Evolutionary conservation across 2,329 filamentous ascomycete genomes (phyloP).

Genomic region (Arthrinium phaeospermum): DNA sequence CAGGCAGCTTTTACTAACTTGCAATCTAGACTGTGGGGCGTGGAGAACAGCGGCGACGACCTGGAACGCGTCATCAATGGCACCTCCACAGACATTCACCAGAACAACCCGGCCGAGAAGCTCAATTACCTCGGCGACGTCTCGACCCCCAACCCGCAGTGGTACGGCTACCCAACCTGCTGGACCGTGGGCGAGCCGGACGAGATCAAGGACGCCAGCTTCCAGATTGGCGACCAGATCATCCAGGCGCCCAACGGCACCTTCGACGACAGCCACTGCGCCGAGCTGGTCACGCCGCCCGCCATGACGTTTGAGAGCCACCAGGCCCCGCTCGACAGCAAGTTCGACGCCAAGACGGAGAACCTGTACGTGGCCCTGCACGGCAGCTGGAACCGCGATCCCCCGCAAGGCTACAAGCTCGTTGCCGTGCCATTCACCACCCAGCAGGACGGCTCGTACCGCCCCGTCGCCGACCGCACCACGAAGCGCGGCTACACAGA

Average conservation of each 20-base stretch:
- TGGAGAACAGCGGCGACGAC: slow-evolving; percentile 69
- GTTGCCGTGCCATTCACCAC: slow-evolving; percentile 41
- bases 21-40: slow-evolving; percentile 45
- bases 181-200: slow-evolving; percentile 46
- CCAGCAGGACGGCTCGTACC: slow-evolving; percentile 32
- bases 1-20: background rate
- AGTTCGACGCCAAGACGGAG: slow-evolving; percentile 62
- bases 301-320: slow-evolving; percentile 60
- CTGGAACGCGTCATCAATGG: slow-evolving; percentile 53
- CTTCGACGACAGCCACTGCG: slow-evolving; percentile 35
- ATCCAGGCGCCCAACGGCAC: slow-evolving; percentile 34
- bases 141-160: slow-evolving; percentile 50
- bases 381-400: slow-evolving; percentile 56
- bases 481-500: slow-evolving; percentile 51
- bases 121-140: slow-evolving; percentile 69
- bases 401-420: slow-evolving; percentile 45
- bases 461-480: slow-evolving; percentile 35
- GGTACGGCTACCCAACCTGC: slow-evolving; percentile 66
- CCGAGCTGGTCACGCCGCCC: slow-evolving; percentile 40
- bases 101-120: slow-evolving; percentile 69
- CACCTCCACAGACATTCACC: slow-evolving; percentile 53
- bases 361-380: slow-evolving; percentile 66
- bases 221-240: slow-evolving; percentile 42
- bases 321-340: slow-evolving; percentile 67
- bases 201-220: slow-evolving; percentile 39